Base-by-base conservation (phyloP, 2,329 filamentous ascomycete species). In the Aspergillus floridensis region DNA sequence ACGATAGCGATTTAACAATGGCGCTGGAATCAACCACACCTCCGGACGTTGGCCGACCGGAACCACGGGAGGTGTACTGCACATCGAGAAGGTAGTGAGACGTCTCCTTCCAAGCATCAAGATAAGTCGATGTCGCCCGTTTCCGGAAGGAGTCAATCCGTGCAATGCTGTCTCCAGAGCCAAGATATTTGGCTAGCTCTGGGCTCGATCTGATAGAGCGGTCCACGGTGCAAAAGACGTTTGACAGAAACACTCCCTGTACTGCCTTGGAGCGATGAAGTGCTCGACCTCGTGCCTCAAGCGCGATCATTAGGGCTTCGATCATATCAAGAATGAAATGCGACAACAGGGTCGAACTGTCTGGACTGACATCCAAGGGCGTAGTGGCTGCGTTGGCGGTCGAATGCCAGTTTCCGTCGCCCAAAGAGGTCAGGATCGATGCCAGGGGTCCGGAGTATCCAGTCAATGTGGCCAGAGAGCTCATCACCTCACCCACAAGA, bases 261-360 rank as follows among this genome's bases (percentile, higher is more conserved):
- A 91, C 80, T 24, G 88, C 87, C 74, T 92, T 95, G 61, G 85
- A 86, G 70, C 93, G 92, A 59, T 95, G 84, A 48, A 95, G 74
- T 8, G 83, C 72, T 31, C 88, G 86, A 4, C 88, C 87, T 64
- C 92, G 95, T 60, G 84, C 81, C 63, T 96, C 91, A 11, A 98
- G 81, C 8, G 88, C 84, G 29, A 82, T 82, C 63, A 98, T 84
- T 22, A 98, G 82, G 2, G 86, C 82, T 57, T 98, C 92, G 63
- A 98, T 88, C 32, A 91, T 93, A 75, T 99, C 95, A 22, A 88
- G 82, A 66, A 92, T 91, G 73, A 98, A 99, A 72, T 96, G 88
- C 1, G 90, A 89, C 67, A 99, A 92, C 16, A 99, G 87, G 56
- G 93, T 88, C 64, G 88, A 87, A 31, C 93, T 93, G 70, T 98